Base-by-base conservation (phyloP, 768 basidiomycete species). In the Calocera cornea region DNA sequence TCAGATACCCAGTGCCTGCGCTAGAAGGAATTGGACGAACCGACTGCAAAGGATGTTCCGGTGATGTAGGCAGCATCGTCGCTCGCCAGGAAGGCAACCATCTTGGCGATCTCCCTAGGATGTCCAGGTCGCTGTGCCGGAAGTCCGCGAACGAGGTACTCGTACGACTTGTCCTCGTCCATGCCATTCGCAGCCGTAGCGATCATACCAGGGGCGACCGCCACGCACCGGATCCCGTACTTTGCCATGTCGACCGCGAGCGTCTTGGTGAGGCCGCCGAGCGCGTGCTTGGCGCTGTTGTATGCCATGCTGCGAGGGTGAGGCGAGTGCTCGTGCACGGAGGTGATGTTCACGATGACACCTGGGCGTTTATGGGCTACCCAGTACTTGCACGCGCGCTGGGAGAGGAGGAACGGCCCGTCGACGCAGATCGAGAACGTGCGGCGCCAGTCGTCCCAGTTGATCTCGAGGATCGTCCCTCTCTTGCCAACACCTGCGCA, bases 91-190 rank as follows among this genome's bases (percentile, higher is more conserved):
- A 68, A 69, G 5, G 65, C 47, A 16, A 66, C 67, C 19, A 64
- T 29, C 66, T 68, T 67, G 2, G 69, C 69, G 31, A 69, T 68
- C 50, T 69, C 69, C 38, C 64, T 41, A 11, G 69, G 69, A 29
- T 47, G 41, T 2, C 69, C 69, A 1, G 50, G 60, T 22, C 69
- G 31, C 47, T 64, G 27, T n/a, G 68, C 44, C 24, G 67, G 60
- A 12, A 68, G 24, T 34, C 22, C 44, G 29, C 33, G 38, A 22
- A 34, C 31, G n/a, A 68, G 27, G 22, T 65, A 29, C 22, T 66
- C 34, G 38, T 8, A 36, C 27, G 29, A 64, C 38, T 68, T 47
- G 22, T 65, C 64, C 24, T 64, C 34, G 38, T 36, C 40, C 24
- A 33, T 65, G 12, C 44, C 34, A 16, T 49, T 63, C 36, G 64